Base-by-base conservation (phyloP, 2,329 filamentous ascomycete genomes). In the Penicillium vulpinum region DNA sequence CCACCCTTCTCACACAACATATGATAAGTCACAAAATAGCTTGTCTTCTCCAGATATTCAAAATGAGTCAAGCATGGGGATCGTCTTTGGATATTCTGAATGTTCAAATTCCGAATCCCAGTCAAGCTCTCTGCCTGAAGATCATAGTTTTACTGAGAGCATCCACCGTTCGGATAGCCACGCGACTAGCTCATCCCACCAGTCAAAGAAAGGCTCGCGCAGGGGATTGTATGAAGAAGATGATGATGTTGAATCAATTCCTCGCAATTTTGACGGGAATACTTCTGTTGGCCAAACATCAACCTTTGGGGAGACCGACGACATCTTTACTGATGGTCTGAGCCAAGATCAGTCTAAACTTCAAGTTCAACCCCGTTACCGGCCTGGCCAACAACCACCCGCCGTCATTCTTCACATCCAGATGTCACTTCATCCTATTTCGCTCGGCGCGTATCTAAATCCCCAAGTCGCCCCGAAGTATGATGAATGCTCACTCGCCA, bases 381-480 rank as follows among this genome's bases (percentile, higher is more conserved):
- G 62, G 43, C 56, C 67, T 33, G 59, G 64, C 2, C 56, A 66
- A 24, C 68, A 73, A 38, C 62, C 68, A 5, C 74, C 70, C 24
- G 69, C 73, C 21, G 66, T 86, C 11, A 81, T 81, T 5, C 75
- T 88, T 9, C 85, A 88, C 67, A 85, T 88, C n/a, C 86, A 88
- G 65, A 88, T 88, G 85, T 84, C 83, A 5, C 76, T 86, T 3
- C 84, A 87, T 67, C 85, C 85, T 0, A 77, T 86, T 51, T 87
- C 84, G 2, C 76, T 89, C 11, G 79, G 82, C 9, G 81, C 83
- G 1, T 88, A 85, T 63, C 69, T 89, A 5, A 80, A 77, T 44
- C 71, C 77, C 15, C 67, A 74, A 40, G 57, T 68, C 10, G 51
- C 56, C 22, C 50, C 49, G 2, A 63, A 63, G 31, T 54, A 67